Base-by-base conservation (phyloP, 306 rosid species). In the Vicia sativa region DNA sequence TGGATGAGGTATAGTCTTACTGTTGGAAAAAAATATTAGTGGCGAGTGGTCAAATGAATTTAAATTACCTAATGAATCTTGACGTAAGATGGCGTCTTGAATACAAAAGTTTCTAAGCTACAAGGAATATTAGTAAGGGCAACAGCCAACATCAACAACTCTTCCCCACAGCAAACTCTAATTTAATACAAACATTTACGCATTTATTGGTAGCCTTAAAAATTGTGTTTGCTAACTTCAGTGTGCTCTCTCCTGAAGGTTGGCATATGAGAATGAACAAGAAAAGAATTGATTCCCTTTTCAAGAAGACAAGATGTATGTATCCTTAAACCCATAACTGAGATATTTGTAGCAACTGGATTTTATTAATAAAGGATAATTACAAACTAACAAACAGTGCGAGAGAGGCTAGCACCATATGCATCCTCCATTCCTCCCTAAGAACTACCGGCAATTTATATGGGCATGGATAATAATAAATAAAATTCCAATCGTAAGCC, bases 191-290 rank as follows among this genome's bases (percentile, higher is more conserved):
- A 49, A 18, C 55, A 49, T 16, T 26, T n/a, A 45, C 10, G 14
- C 50, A 6, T n/a, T 45, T 45, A 45, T n/a, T 45, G 50, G 19
- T 45, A 44, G 19, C 50, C 50, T 45, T 45, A 45, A n/a, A 45
- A 44, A 1, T 44, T 14, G 5, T n/a, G 50, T 14, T 44, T 44
- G 4, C 21, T 15, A 46, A 46, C 18, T 16, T 14, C 19, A 46
- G 3, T 12, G 7, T 43, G n/a, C 53, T 46, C 23, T 46, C 53
- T 10, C 49, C 18, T 43, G 53, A 46, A 23, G 7, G 53, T 46
- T 46, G 53, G 11, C 53, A 46, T 46, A 15, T 46, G 53, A 15
- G 21, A 46, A 46, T 46, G 53, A 8, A 15, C 53, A 46, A 45
- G 52, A 45, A 46, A 15, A 46, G 1, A 46, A 46, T 15, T 15